Evolutionary conservation across 2,329 filamentous ascomycete species (phyloP), one percentile per base, ranked within the genome.

Genomic region (Cercospora sesami): DNA sequence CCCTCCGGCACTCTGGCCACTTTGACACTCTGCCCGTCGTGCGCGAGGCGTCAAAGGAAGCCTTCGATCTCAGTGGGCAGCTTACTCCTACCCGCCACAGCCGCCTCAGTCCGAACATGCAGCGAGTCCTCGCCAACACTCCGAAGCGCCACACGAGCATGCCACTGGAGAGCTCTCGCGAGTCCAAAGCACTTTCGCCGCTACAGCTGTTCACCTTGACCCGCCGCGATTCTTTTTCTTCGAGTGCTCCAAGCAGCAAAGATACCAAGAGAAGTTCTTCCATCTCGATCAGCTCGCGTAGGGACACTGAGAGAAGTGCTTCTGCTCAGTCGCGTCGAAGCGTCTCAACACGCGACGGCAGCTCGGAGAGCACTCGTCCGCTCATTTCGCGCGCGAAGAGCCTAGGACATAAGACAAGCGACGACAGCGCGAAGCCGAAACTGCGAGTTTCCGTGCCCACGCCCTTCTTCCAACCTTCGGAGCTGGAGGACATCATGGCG

Each of bases 401-500:
- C 33, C 28, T 39, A 26, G 39, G 30, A 12, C 31, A 30, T 23
- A 59, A 64, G 51, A 26, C 26, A 2, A 33, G 33, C 30, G 33
- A 28, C 31, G 53, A 48, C 53, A 64, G 18, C 28, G 31, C 21
- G 26, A 28, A 36, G 30, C 33, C 48, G 12, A 33, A 30, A 21
- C 48, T 42, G 23, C 62, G 62, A 53, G 53, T 48, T 21, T 58
- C 51, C 28, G 62, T 64, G 51, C 58, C 45, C 26, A 71, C 72
- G 10, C 75, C 75, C 9, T 77, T 77, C 69, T 75, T 77, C 53
- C 69, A 76, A n/a, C 75, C 75, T 18, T 75, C 72, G 48, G 76
- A 78, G 61, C 72, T 78, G 63, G 76, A 77, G 62, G 72, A 76
- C 9, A 73, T 78, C 65, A 77, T 78, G 75, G 68, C 66, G 59